Conservation (phyloP, 2,329 filamentous ascomycete species). For the Sclerotiophoma versabilis region DNA sequence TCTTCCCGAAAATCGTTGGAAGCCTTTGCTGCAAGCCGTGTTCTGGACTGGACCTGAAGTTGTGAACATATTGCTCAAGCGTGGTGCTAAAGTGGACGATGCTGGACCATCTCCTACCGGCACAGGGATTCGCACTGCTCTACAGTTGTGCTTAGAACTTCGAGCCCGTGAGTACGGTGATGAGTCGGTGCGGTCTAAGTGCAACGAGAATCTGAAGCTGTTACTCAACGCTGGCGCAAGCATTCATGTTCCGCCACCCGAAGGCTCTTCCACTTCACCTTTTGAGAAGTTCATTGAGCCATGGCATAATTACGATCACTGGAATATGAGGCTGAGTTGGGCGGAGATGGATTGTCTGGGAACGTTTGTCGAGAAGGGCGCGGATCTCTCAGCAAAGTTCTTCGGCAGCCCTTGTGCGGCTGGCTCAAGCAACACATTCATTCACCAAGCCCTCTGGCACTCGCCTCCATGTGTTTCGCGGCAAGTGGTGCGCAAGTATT, state of each 20-base stretch:
- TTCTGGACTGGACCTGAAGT: constrained; percentile 42
- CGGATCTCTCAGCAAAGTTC: constrained; percentile 31
- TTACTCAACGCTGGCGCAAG: constrained; percentile 41
- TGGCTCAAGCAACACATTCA: constrained; percentile 28
- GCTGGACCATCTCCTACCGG: constrained; percentile 14
- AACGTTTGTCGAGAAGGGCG: constrained; percentile 36
- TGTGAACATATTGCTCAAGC: constrained; percentile 38
- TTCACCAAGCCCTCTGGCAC: constrained; percentile 46
- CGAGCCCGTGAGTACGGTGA: constrained; percentile 30
- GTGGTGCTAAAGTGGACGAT: constrained; percentile 40
- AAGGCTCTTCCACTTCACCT: constrained; percentile 20
- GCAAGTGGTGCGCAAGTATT: constrained; percentile 32
- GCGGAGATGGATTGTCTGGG: constrained; percentile 38
- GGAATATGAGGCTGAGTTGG: constrained; percentile 29
- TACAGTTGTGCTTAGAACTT: constrained; percentile 39
- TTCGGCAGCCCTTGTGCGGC: constrained; percentile 33
- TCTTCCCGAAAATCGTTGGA: constrained; percentile 33
- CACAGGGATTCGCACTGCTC: constrained; percentile 23
- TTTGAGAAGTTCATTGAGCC: constrained; percentile 41
- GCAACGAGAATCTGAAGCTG: constrained; percentile 36
- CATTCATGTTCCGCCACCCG: constrained; percentile 28
- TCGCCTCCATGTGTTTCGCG: constrained; percentile 34
- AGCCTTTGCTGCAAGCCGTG: constrained; percentile 40
- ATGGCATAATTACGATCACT: constrained; percentile 35
- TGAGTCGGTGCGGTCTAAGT: constrained; percentile 19